Conservation (phyloP, 768 basidiomycete genomes). For the Pisolithus albus region DNA sequence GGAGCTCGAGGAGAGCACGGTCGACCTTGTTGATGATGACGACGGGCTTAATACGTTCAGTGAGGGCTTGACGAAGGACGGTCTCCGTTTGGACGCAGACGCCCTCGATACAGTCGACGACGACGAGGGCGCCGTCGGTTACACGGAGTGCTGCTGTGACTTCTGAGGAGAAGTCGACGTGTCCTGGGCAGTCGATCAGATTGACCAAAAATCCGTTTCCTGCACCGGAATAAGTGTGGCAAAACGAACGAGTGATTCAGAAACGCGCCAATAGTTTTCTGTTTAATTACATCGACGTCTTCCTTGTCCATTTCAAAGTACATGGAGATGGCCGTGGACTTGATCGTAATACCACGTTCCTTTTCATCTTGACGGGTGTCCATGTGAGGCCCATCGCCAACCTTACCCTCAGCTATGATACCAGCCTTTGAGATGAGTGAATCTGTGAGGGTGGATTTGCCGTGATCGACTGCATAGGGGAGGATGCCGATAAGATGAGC, state of each 20-base stretch:
- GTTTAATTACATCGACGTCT: conserved; percentile 76
- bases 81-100: conserved; percentile 99
- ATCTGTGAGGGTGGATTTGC: conserved; percentile 99
- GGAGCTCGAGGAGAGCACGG: conserved; percentile 96
- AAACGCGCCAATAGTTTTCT: conserved; percentile 82
- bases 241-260: conserved; percentile 3
- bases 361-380: conserved; percentile 98
- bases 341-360: conserved; percentile 99
- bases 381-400: conserved; percentile 94
- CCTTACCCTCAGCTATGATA: conserved; percentile 92
- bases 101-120: conserved; percentile 99
- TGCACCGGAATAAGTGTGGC: conserved; percentile 18
- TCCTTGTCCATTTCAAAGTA: conserved; percentile 96
- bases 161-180: conserved; percentile 99
- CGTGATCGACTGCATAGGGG: conserved; percentile 80
- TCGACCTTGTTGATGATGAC: conserved; percentile 99
- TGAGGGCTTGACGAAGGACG: conserved; percentile 92
- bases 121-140: conserved; percentile 98
- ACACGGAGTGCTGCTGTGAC: conserved; percentile 99
- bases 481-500: conserved; percentile 12
- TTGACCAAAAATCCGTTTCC: conserved; percentile 99
- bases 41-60: conserved; percentile 99
- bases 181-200: conserved; percentile 98
- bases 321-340: conserved; percentile 99
- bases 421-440: conserved; percentile 99